Base-by-base conservation (phyloP, 2,329 filamentous ascomycete genomes). In the Aspergillus awamori region DNA sequence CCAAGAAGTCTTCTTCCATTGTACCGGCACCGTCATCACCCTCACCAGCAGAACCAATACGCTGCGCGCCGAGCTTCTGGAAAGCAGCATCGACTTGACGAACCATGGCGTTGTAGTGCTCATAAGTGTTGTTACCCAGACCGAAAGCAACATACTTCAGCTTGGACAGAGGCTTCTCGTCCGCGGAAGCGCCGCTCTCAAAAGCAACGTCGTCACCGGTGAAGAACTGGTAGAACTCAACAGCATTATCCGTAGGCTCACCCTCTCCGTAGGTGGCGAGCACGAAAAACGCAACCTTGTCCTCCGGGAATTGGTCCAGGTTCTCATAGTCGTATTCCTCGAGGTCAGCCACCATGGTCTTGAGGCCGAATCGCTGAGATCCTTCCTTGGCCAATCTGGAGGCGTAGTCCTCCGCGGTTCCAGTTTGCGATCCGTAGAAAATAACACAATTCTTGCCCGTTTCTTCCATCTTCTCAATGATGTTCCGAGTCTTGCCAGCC, bases 21-120 rank as follows among this genome's bases (percentile, higher is more conserved):
- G 95, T 99, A 63, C 96, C 95, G 67, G 95, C 93, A 66, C 96
- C 95, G 76, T 99, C 95, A 72, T 99, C 95, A 72, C 95, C 95
- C 81, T 98, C 94, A 70, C 96, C 95, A 59, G 93, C 92, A 60
- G 88, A 83, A 49, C 95, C 93, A 68, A 99, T 92, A 68, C 92
- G 86, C 73, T 88, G 84, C 11, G 91, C 95, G 63, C 95, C 95
- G 20, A 96, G 84, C 72, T 91, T 94, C 72, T 87, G 84, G 61
- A 99, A 82, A 64, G 88, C 88, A 76, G 90, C 88, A 80, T 95
- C 88, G 60, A 98, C 89, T 65, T 94, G 91, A 76, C 94, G 92
- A 63, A 99, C 93, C 92, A 99, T 97, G 56, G 90, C 90, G 82
- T 99, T 99, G 85, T 97, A 99, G 83, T 99, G 95, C 76, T 99